phyloP scores from a whole-genome alignment of 257 asterid genomes.

The Przewalskia tangutica region DNA sequence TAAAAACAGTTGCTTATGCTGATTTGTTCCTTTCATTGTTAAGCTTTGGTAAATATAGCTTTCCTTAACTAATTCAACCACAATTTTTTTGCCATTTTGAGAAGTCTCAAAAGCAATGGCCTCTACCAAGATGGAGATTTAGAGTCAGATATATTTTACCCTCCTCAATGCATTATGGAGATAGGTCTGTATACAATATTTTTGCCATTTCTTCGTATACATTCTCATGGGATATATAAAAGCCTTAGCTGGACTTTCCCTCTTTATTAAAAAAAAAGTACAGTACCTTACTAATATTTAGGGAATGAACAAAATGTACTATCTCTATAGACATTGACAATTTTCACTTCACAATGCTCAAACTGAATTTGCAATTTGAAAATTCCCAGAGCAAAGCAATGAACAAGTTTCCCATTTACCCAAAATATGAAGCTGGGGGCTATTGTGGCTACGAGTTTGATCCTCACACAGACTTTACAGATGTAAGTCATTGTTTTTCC shows the following conservation, averaged over 20 bases:
- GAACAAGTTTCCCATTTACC: slow-evolving; percentile 27
- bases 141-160: too few relatives aligned
- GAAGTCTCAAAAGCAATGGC: too few relatives aligned
- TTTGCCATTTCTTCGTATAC: neutral
- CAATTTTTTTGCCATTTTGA: too few relatives aligned
- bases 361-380: neutral
- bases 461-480: slow-evolving; percentile 45
- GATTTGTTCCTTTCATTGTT: neutral
- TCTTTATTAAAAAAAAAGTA: neutral
- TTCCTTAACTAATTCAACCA: neutral
- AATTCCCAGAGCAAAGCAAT: slow-evolving; percentile 21
- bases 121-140: too few relatives aligned
- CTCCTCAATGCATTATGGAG: too few relatives aligned
- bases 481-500: slow-evolving; percentile 26
- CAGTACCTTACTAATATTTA: neutral
- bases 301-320: neutral
- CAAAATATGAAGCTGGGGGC: slow-evolving; percentile 22
- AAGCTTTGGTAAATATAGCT: neutral
- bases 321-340: neutral
- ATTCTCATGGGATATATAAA: neutral
- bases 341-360: neutral
- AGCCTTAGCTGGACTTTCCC: neutral
- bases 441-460: slow-evolving; percentile 38
- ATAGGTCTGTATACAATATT: too few relatives aligned
- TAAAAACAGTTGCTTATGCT: neutral